Percentiles rank a stretch among this genome's conserved stretches.
Conservation (phyloP, 1,284 basidiomycete species). For the Porodaedalea pini region DNA sequence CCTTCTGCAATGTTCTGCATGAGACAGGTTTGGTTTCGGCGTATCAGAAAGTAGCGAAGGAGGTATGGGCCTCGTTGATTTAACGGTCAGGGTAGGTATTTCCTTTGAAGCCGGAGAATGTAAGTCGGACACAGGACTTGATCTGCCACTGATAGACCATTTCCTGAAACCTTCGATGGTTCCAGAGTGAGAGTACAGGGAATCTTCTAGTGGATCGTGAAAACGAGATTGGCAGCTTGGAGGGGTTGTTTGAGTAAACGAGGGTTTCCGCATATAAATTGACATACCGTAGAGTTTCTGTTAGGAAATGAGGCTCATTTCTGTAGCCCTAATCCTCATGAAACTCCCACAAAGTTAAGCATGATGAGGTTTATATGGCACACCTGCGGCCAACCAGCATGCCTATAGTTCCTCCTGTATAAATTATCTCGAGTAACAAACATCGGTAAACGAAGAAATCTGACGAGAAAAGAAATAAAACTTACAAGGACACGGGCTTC, state of each 20-base stretch:
- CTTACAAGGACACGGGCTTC: conserved; percentile 68
- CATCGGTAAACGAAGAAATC: conserved; percentile 18
- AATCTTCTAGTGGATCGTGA: conserved; percentile 80
- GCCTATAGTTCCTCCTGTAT: conserved; percentile 83
- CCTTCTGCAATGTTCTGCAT: conserved; percentile 41
- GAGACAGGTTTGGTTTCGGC: conserved; percentile 23
- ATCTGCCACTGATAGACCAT: conserved; percentile 60
- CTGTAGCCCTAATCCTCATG: conserved; percentile 60
- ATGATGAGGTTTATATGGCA: conserved; percentile 22
- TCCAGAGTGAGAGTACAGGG: conserved; percentile 68
- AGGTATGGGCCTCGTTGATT: conserved; percentile 67
- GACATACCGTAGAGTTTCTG: conserved; percentile 59
- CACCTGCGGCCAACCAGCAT: conserved; percentile 66
- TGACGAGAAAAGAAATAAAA: not conserved
- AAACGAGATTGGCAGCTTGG: conserved; percentile 70
- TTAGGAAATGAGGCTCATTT: conserved; percentile 84
- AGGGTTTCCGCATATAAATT: not conserved
- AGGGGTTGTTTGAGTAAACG: not conserved
- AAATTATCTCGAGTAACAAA: conserved; percentile 46
- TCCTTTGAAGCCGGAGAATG: conserved; percentile 28
- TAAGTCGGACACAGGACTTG: conserved; percentile 39
- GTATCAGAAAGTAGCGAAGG: conserved; percentile 35
- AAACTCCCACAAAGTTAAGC: not conserved
- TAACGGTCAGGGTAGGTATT: conserved; percentile 57
- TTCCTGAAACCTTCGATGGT: conserved; percentile 71